These are phyloP conservation scores for Exophiala sp. DNA, from an alignment of 2,329 filamentous ascomycete genomes.

Conservation along the genomic window DNA sequence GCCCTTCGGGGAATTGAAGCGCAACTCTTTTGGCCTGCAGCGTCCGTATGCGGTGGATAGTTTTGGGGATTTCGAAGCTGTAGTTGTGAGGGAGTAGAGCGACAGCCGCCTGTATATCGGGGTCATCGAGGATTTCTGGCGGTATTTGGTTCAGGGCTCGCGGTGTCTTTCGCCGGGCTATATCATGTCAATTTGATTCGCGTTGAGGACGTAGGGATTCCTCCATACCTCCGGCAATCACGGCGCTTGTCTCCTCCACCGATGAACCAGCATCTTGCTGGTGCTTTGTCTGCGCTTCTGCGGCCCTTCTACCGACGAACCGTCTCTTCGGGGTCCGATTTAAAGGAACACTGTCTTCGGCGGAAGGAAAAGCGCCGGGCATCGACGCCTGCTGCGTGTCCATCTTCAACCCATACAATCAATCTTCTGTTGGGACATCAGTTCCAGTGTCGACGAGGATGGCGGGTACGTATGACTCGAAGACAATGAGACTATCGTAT, in stretches of 20 bases:
- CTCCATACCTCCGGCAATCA: slow-evolving; percentile 37
- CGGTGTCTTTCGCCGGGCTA: slow-evolving; percentile 64
- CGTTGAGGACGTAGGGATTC: slow-evolving; percentile 1
- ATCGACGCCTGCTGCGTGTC: slow-evolving; percentile 18
- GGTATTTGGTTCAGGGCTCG: slow-evolving; percentile 89
- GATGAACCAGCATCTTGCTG: slow-evolving; percentile 58
- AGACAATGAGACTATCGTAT: no score
- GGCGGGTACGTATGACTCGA: no score
- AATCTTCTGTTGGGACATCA: no score
- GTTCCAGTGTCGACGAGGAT: no score
- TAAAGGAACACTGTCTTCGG: slow-evolving; percentile 6
- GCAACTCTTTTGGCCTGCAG: slow-evolving; percentile 75
- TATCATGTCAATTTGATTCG: slow-evolving; percentile 2
- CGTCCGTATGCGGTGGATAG: slow-evolving; percentile 84
- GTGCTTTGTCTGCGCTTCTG: slow-evolving; percentile 51
- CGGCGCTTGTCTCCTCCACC: slow-evolving; percentile 56
- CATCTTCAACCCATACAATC: slow-evolving; percentile 45
- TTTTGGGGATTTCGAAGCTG: slow-evolving; percentile 97
- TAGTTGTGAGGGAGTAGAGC: slow-evolving; percentile 88
- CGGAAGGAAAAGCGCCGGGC: slow-evolving; percentile 26
- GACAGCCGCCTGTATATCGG: slow-evolving; percentile 80
- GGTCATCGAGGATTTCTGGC: slow-evolving; percentile 74
- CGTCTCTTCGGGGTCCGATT: slow-evolving; percentile 70
- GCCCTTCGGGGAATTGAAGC: slow-evolving; percentile 93
- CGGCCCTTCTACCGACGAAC: slow-evolving; percentile 78